Conservation (phyloP, 2,329 filamentous ascomycete species). For the Pseudogymnoascus sp. region DNA sequence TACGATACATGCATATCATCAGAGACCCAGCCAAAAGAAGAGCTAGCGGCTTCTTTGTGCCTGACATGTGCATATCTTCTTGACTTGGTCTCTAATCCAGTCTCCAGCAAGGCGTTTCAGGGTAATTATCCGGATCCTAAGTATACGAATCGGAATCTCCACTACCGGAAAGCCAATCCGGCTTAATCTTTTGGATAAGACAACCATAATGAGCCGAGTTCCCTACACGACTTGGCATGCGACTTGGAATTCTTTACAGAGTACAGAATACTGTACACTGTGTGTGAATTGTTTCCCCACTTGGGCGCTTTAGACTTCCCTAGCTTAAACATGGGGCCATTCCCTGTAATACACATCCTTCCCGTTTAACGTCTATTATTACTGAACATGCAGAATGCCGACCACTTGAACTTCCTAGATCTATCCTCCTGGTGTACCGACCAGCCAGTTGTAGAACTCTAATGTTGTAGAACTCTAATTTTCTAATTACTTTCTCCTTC, state of each 20-base stretch:
- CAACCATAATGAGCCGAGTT: neutral
- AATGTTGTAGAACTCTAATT: neutral
- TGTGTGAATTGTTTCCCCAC: neutral
- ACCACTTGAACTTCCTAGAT: neutral
- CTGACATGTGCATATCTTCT: neutral
- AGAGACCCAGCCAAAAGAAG: neutral
- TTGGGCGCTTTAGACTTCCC: neutral
- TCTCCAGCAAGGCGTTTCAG: neutral
- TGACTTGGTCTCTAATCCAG: neutral
- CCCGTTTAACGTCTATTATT: no score
- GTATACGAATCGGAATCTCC: neutral
- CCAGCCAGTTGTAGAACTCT: neutral
- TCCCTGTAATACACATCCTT: no score
- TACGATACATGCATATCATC: neutral
- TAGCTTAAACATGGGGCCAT: neutral
- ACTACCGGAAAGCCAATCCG: neutral
- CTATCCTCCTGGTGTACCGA: neutral
- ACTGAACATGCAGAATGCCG: neutral
- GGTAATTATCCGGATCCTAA: neutral
- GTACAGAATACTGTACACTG: neutral
- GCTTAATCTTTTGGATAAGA: neutral
- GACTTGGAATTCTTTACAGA: neutral
- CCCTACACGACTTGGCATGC: neutral
- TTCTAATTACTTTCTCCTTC: neutral
- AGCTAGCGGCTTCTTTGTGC: neutral